A percentile compares a stretch with the other conserved stretches of the same genome.
Conservation (phyloP, 208 protist genomes). For the Trypanosoma boissoni region DNA sequence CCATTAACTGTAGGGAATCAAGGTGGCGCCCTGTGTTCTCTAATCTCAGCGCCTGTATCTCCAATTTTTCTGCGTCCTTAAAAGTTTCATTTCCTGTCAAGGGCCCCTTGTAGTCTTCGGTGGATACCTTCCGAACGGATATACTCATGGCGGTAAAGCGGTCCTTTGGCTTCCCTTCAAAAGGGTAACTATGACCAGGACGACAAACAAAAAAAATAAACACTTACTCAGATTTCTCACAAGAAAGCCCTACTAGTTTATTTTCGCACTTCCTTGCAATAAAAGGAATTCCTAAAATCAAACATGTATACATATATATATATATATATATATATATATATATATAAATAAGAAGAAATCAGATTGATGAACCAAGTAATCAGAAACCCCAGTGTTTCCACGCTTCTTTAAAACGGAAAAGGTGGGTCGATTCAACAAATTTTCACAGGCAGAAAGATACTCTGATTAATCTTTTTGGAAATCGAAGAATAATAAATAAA, state of each 20-base stretch:
- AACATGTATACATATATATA: constrained; percentile 3
- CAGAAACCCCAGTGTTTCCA: no score
- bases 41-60: constrained; percentile 50
- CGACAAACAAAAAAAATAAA: constrained; percentile 23
- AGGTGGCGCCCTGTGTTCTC: constrained; percentile 50
- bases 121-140: neutral
- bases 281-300: neutral
- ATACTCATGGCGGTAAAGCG: constrained; percentile 3
- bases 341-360: neutral
- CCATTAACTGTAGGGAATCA: constrained; percentile 69
- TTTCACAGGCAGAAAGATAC: neutral
- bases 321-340: constrained; percentile 1
- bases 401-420: no score
- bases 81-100: constrained; percentile 54
- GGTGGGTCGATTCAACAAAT: no score
- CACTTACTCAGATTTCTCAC: no score
- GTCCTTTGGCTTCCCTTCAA: no score
- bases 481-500: no score
- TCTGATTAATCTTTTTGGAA: no score
- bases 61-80: constrained; percentile 62
- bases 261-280: no score
- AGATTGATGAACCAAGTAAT: neutral
- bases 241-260: no score
- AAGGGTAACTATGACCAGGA: no score
- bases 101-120: neutral